phyloP scores from a whole-genome alignment of 306 rosid genomes.

The Argentina anserina region DNA sequence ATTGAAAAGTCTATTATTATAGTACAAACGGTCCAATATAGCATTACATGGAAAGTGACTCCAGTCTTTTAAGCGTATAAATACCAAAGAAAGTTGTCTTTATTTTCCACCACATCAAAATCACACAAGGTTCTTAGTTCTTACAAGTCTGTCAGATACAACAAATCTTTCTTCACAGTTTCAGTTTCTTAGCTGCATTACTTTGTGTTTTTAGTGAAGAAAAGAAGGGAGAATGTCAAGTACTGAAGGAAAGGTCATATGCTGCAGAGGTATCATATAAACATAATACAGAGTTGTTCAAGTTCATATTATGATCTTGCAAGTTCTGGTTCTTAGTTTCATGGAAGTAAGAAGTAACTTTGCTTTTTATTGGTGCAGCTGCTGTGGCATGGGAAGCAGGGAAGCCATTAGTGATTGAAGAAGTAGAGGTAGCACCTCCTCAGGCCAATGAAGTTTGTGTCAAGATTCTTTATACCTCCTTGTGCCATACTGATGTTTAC shows the following conservation, averaged over 20 bases:
- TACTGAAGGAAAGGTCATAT: constrained; percentile 33
- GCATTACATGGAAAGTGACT: neutral
- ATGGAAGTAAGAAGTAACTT: neutral
- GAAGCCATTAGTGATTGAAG: constrained; percentile 36
- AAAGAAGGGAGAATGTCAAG: constrained; percentile 14
- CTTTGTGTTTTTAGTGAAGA: neutral
- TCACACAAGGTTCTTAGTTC: neutral
- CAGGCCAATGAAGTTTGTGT: constrained; percentile 30
- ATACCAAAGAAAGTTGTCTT: neutral
- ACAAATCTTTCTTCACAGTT: neutral
- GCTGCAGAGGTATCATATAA: constrained; percentile 26
- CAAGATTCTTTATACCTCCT: constrained; percentile 32
- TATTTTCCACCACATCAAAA: neutral
- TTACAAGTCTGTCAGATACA: neutral
- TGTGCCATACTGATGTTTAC: constrained; percentile 34
- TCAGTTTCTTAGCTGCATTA: neutral
- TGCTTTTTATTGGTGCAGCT: constrained; percentile 7
- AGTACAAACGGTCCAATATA: neutral
- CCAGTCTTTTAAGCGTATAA: neutral
- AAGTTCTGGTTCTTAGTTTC: neutral
- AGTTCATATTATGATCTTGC: neutral
- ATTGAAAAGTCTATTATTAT: neutral
- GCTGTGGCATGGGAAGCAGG: constrained; percentile 42
- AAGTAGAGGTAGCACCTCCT: constrained; percentile 39
- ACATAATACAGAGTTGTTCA: neutral